Evolutionary conservation across 2,329 filamentous ascomycete genomes (phyloP).

Genomic region (Penicillium sp.): DNA sequence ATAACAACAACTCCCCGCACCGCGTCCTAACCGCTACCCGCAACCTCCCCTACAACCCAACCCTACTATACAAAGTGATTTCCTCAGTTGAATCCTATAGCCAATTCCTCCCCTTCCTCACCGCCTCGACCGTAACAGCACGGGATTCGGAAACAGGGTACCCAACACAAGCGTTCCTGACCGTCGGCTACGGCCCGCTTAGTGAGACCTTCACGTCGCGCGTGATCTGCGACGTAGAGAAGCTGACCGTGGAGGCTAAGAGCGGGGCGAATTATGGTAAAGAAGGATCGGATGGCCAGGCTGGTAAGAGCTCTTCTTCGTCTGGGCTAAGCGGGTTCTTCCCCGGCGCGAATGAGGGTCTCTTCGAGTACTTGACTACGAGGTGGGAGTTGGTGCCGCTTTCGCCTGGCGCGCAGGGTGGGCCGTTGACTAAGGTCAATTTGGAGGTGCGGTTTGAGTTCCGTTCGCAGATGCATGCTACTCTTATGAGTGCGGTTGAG

Average conservation of each 20-base stretch:
- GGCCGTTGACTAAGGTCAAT: constrained; percentile 67
- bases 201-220: constrained; percentile 80
- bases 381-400: constrained; percentile 46
- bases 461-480: constrained; percentile 81
- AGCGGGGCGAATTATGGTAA: constrained; percentile 43
- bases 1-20: constrained; percentile 42
- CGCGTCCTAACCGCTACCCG: constrained; percentile 73
- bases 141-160: constrained; percentile 58
- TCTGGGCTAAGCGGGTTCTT: constrained; percentile 26
- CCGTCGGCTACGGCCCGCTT: constrained; percentile 80
- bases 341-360: constrained; percentile 48
- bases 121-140: constrained; percentile 70
- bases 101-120: constrained; percentile 89
- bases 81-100: constrained; percentile 84
- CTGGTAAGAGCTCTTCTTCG: constrained; percentile 55
- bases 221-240: constrained; percentile 72
- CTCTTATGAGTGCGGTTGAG: constrained; percentile 76
- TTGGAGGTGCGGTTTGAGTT: constrained; percentile 81
- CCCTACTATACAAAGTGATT: constrained; percentile 77
- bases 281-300: constrained; percentile 54
- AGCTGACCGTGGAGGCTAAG: constrained; percentile 69
- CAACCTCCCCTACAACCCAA: constrained; percentile 70
- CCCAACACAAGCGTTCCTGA: constrained; percentile 74
- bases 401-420: constrained; percentile 28
- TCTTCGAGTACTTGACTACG: constrained; percentile 48